Evolutionary conservation across 306 rosid genomes (phyloP), one percentile per base, ranked within the genome.

Genomic region (Mimosa pudica): DNA sequence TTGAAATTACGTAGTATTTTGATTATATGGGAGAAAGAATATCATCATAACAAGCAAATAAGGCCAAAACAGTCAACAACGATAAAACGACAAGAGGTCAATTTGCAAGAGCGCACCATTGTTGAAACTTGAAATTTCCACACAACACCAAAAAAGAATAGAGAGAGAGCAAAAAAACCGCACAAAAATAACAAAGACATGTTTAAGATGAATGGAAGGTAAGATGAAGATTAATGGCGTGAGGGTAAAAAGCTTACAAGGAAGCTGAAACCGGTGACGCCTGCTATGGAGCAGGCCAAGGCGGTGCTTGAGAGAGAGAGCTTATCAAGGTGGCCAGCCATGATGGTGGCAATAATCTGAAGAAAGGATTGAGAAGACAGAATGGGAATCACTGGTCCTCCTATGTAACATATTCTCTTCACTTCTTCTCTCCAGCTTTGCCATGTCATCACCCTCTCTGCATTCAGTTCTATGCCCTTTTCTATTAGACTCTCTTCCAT

Each of bases 341-440:
- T 85, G 90, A 89, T 89, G 8, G 45, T 79, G 0, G 97, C 77
- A 44, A 88, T 81, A n/a, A 83, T 78, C 70, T 87, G 89, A 73
- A 89, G 78, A 74, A 89, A 8, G 65, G 51, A 88, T 18, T 89
- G 93, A 0, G 97, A 85, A 0, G 76, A 74, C 13, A 63, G 20
- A 6, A 84, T 89, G 4, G 84, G 84, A 76, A 89, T 84, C 85
- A 89, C 63, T 0, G 94, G 97, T 5, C 88, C 91, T 58, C 89
- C 88, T 73, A 88, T 57, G 2, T 10, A 6, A 13, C 84, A 63
- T n/a, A 86, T 66, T 76, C 82, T 87, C 77, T 91, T 89, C 55
- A 84, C 77, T 77, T 91, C 96, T 73, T 55, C 44, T 5, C 57
- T 13, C n/a, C 75, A 81, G 11, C 10, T 42, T n/a, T 11, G 4